Conservation (phyloP, 805 yeast species). For the Candida oleophila region DNA sequence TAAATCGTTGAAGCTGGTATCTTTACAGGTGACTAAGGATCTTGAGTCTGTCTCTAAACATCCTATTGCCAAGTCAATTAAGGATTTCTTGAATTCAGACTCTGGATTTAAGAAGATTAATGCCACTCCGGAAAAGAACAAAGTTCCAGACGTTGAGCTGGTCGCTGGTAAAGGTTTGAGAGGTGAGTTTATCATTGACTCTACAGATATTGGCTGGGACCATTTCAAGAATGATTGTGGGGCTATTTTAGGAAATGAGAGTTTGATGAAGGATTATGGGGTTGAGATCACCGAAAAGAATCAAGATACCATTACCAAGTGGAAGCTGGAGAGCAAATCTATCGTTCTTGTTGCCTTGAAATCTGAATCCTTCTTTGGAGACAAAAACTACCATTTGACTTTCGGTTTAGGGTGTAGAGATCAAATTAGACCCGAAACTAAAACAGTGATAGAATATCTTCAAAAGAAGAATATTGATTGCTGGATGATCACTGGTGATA, state of each 20-base stretch:
- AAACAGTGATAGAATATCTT: slow-evolving; percentile 41
- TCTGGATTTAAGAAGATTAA: slow-evolving; percentile 28
- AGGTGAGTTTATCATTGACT: slow-evolving; percentile 35
- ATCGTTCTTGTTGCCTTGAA: slow-evolving; percentile 54
- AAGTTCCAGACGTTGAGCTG: slow-evolving; percentile 49
- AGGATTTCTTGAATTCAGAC: slow-evolving; percentile 20
- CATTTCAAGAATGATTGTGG: slow-evolving; percentile 25
- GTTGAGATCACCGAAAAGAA: slow-evolving; percentile 37
- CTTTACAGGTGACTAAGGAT: slow-evolving; percentile 53
- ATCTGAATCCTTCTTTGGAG: slow-evolving; percentile 24
- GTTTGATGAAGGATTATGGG: slow-evolving; percentile 48
- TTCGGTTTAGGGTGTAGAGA: slow-evolving; percentile 61
- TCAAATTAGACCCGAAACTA: slow-evolving; percentile 57
- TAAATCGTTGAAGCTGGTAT: slow-evolving; percentile 15
- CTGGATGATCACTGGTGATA: slow-evolving; percentile 82
- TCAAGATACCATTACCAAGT: slow-evolving; percentile 35
- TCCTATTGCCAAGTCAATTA: slow-evolving; percentile 64
- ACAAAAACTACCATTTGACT: slow-evolving; percentile 35
- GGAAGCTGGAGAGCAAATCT: slow-evolving; percentile 68
- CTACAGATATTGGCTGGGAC: slow-evolving; percentile 24
- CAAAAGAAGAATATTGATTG: slow-evolving; percentile 48
- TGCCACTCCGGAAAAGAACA: slow-evolving; percentile 25
- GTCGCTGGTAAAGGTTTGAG: slow-evolving; percentile 60
- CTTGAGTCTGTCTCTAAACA: slow-evolving; percentile 66
- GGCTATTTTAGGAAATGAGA: slow-evolving; percentile 61